These are phyloP conservation scores for Rhizophlyctis rosea DNA, from an alignment of 192 early-diverging fungal species.

Conservation along the genomic window DNA sequence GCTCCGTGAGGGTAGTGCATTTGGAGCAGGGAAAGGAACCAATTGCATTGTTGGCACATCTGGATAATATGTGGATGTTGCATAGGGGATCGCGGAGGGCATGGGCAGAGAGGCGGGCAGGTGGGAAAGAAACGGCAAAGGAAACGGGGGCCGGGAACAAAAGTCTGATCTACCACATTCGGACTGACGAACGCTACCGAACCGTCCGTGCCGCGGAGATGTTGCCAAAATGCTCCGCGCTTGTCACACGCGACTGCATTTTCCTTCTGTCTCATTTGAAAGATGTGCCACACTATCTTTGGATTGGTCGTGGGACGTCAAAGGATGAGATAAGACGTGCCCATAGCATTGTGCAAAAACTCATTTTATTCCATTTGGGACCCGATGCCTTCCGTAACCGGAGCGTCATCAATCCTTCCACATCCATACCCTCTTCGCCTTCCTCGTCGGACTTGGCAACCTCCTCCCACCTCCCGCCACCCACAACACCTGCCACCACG, in stretches of 20 bases:
- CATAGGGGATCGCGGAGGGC: constrained; percentile 43
- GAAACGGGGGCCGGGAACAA: neutral
- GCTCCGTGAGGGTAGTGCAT: constrained; percentile 33
- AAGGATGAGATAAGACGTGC: constrained; percentile 36
- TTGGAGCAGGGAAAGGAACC: constrained; percentile 48
- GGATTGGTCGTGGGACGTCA: constrained; percentile 41
- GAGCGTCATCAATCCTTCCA: no score
- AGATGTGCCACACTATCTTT: constrained; percentile 28
- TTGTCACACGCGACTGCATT: constrained; percentile 50
- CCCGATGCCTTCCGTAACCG: no score
- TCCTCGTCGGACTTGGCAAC: no score
- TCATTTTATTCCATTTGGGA: constrained; percentile 25
- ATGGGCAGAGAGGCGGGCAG: no score
- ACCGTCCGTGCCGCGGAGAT: constrained; percentile 50
- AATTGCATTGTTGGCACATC: constrained; percentile 47
- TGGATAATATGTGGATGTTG: constrained; percentile 40
- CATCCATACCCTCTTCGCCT: no score
- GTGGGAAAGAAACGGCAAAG: neutral
- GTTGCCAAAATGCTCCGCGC: neutral
- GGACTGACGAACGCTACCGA: constrained; percentile 39
- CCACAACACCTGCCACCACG: neutral
- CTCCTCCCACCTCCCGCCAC: neutral
- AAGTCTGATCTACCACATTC: constrained; percentile 44
- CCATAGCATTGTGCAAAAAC: constrained; percentile 12
- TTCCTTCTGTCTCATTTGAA: constrained; percentile 17